A percentile compares a stretch with the other conserved stretches of the same genome.
Conservation (phyloP, 2,329 filamentous ascomycete genomes). For the Diaporthe sp. region DNA sequence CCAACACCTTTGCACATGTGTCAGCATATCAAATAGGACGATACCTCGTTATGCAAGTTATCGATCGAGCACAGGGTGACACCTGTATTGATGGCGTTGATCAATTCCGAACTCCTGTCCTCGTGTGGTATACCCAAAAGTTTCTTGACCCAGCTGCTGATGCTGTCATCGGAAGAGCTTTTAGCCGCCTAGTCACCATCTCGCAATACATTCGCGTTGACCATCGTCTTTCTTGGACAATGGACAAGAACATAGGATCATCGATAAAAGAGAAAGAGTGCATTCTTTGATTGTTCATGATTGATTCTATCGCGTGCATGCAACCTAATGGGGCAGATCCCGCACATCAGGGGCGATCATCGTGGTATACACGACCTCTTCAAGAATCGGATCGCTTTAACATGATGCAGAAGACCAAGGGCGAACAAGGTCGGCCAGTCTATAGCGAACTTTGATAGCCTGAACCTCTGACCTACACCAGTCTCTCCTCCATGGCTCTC, state of each 20-base stretch:
- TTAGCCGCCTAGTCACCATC: not conserved
- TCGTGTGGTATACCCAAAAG: not conserved
- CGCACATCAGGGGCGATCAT: not conserved
- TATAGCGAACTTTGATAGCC: too few relatives aligned
- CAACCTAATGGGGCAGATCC: not conserved
- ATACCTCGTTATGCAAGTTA: not conserved
- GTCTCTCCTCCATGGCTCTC: too few relatives aligned
- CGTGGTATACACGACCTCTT: too few relatives aligned
- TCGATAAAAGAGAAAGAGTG: not conserved
- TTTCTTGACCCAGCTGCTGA: not conserved
- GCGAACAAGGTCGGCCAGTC: not conserved
- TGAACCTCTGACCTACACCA: too few relatives aligned
- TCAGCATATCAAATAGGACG: not conserved
- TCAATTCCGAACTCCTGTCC: not conserved
- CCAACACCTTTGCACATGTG: not conserved
- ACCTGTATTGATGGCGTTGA: not conserved
- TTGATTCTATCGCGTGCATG: not conserved
- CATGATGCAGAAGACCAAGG: not conserved
- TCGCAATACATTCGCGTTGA: not conserved
- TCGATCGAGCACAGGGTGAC: not conserved
- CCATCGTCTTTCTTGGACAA: not conserved
- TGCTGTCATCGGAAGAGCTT: not conserved
- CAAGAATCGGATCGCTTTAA: not conserved
- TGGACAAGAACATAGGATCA: too few relatives aligned
- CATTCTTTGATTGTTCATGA: not conserved